These are phyloP conservation scores for Fomitopsis pinicola DNA, from an alignment of 1,284 basidiomycete genomes.

Conservation along the genomic window DNA sequence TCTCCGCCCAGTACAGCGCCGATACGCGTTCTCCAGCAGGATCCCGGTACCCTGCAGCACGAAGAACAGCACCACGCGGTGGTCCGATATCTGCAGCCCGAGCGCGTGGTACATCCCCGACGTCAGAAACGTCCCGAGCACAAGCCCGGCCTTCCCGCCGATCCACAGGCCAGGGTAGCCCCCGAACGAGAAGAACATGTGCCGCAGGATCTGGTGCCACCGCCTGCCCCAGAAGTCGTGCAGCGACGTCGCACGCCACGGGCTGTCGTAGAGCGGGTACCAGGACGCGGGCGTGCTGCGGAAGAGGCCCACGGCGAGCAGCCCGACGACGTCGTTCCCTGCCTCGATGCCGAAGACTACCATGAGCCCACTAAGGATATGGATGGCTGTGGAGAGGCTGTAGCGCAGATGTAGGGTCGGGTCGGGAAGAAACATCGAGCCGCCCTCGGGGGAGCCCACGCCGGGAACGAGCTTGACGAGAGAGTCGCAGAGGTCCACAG, in stretches of 20 bases:
- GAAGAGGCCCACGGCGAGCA: conserved; percentile 51
- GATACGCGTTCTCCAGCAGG: conserved; percentile 58
- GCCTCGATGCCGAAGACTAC: conserved; percentile 35
- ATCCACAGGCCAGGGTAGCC: conserved; percentile 57
- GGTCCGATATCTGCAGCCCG: conserved; percentile 53
- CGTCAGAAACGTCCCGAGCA: conserved; percentile 67
- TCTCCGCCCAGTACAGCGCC: conserved; percentile 44
- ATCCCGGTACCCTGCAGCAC: conserved; percentile 54
- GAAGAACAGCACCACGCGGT: conserved; percentile 55
- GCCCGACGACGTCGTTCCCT: conserved; percentile 62
- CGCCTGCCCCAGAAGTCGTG: conserved; percentile 66
- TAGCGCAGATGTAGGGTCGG: conserved; percentile 49
- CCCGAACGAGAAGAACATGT: conserved; percentile 65
- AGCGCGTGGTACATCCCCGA: conserved; percentile 71
- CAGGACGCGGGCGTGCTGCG: conserved; percentile 51
- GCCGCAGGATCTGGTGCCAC: conserved; percentile 72
- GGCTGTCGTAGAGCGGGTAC: conserved; percentile 68
- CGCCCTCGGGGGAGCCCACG: conserved; percentile 48
- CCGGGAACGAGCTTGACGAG: conserved; percentile 59
- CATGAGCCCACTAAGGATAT: conserved; percentile 51
- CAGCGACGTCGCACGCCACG: conserved; percentile 61
- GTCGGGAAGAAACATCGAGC: conserved; percentile 55
- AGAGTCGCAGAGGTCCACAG: conserved; percentile 57
- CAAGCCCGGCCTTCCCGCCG: conserved; percentile 50
- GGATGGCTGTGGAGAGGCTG: conserved; percentile 50